A percentile compares a stretch with the other conserved stretches of the same genome.
phyloP scores from a whole-genome alignment of 768 basidiomycete genomes.

The Chlorophyllum brunneum region DNA sequence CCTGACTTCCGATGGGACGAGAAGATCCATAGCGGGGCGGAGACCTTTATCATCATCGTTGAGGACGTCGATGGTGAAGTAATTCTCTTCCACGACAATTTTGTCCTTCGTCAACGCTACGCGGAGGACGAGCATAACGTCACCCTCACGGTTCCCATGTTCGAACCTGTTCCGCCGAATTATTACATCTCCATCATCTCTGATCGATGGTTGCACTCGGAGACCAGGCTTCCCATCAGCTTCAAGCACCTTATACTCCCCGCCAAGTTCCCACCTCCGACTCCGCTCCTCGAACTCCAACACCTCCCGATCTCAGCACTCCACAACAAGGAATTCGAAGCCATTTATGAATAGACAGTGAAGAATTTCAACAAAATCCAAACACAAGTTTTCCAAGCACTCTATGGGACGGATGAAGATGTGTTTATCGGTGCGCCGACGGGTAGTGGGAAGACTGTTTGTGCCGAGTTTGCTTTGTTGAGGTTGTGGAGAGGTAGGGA shows the following conservation, averaged over 20 bases:
- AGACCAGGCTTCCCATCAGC: conserved; percentile 91
- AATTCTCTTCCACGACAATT: conserved; percentile 92
- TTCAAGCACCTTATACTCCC: conserved; percentile 98
- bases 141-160: conserved; percentile 93
- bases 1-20: conserved; percentile 99
- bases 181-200: conserved; percentile 96
- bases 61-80: conserved; percentile 98
- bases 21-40: conserved; percentile 83
- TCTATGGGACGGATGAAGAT: conserved; percentile 95
- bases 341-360: conserved; percentile 76
- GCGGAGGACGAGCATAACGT: conserved; percentile 93
- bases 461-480: conserved; percentile 93
- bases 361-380: conserved; percentile 97
- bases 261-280: conserved; percentile 92
- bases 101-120: conserved; percentile 88
- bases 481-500: conserved; percentile 92
- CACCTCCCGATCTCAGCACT: conserved; percentile 85
- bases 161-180: conserved; percentile 96
- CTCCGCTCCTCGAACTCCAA: conserved; percentile 90
- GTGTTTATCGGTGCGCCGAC: conserved; percentile 96
- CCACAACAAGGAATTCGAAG: conserved; percentile 91
- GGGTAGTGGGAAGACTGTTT: conserved; percentile 95
- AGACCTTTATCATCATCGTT: conserved; percentile 90
- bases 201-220: conserved; percentile 93
- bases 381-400: conserved; percentile 97